Conservation (phyloP, 495 filamentous ascomycete species). For the Penicillium riverlandense region DNA sequence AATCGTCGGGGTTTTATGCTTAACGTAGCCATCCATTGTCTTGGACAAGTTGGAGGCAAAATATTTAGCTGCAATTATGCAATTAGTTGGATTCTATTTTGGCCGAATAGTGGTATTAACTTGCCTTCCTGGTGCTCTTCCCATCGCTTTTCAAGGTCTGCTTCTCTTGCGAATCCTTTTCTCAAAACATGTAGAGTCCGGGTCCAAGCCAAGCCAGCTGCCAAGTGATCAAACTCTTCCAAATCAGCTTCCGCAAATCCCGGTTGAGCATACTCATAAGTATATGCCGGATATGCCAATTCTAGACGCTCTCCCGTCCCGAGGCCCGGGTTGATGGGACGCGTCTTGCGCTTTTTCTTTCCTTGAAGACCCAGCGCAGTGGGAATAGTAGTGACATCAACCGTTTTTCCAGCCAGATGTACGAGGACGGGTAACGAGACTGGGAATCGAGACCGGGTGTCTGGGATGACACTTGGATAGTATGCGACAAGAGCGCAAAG, state of each 20-base stretch:
- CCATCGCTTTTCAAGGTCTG: conserved; percentile 50
- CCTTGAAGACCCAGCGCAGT: conserved; percentile 59
- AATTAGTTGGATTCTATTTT: neutral
- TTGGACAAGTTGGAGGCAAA: conserved; percentile 34
- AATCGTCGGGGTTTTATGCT: conserved; percentile 43
- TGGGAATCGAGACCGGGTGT: conserved; percentile 40
- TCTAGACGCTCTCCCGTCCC: conserved; percentile 44
- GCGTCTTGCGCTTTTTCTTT: conserved; percentile 42
- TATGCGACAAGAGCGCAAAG: conserved; percentile 51
- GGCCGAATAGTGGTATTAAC: conserved; percentile 2
- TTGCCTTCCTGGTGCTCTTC: conserved; percentile 54
- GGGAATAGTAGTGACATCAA: conserved; percentile 36
- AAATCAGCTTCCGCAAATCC: conserved; percentile 55
- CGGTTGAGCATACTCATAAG: conserved; percentile 37
- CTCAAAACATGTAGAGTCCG: conserved; percentile 43
- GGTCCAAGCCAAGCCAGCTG: conserved; percentile 48
- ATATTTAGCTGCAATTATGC: conserved; percentile 37
- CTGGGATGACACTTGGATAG: conserved; percentile 51
- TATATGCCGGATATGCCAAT: conserved; percentile 35
- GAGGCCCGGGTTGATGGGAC: conserved; percentile 43
- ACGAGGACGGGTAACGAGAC: conserved; percentile 40
- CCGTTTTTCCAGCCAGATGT: conserved; percentile 45
- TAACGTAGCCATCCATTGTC: conserved; percentile 48
- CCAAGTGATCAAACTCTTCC: conserved; percentile 45
- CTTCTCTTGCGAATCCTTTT: conserved; percentile 51